A percentile compares a stretch with the other conserved stretches of the same genome.
phyloP scores from a whole-genome alignment of 306 rosid genomes.

The Citrullus mucosospermus region DNA sequence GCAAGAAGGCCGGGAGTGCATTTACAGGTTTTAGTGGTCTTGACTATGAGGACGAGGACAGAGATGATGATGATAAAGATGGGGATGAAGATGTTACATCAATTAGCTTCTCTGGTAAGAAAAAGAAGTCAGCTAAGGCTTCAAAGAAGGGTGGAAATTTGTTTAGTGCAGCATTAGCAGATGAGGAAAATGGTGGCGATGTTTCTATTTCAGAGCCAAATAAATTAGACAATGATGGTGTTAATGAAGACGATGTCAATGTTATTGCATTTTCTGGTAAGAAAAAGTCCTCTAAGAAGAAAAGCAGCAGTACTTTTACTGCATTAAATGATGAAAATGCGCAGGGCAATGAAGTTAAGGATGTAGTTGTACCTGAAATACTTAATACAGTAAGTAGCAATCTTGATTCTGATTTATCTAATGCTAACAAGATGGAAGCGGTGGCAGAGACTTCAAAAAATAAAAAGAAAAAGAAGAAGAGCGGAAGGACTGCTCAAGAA shows the following conservation, averaged over 20 bases:
- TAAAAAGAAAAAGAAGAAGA: conserved; percentile 90
- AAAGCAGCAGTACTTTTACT: conserved; percentile 22
- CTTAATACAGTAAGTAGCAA: conserved; percentile 20
- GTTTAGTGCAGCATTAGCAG: conserved; percentile 22
- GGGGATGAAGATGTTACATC: conserved; percentile 45
- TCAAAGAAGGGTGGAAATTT: conserved; percentile 42
- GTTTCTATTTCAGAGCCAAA: conserved; percentile 28
- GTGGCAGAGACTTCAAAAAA: conserved; percentile 52
- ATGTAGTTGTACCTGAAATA: conserved; percentile 28
- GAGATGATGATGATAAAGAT: conserved; percentile 29
- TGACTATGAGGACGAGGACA: conserved; percentile 30
- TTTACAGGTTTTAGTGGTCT: conserved; percentile 32
- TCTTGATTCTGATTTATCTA: conserved; percentile 18
- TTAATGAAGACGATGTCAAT: conserved; percentile 35
- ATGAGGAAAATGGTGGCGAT: conserved; percentile 31
- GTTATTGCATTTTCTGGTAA: conserved; percentile 61
- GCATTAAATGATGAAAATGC: conserved; percentile 30
- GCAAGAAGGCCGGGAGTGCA: conserved; percentile 32
- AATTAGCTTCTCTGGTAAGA: conserved; percentile 67
- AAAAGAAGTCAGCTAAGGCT: conserved; percentile 68
- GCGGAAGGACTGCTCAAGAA: conserved; percentile 89
- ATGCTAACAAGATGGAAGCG: conserved; percentile 36
- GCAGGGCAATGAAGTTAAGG: conserved; percentile 24
- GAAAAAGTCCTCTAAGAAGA: conserved; percentile 84
- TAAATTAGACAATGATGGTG: conserved; percentile 23